These are phyloP conservation scores for Coemansia sp. DNA, from an alignment of 192 early-diverging fungal genomes.

Conservation along the genomic window DNA sequence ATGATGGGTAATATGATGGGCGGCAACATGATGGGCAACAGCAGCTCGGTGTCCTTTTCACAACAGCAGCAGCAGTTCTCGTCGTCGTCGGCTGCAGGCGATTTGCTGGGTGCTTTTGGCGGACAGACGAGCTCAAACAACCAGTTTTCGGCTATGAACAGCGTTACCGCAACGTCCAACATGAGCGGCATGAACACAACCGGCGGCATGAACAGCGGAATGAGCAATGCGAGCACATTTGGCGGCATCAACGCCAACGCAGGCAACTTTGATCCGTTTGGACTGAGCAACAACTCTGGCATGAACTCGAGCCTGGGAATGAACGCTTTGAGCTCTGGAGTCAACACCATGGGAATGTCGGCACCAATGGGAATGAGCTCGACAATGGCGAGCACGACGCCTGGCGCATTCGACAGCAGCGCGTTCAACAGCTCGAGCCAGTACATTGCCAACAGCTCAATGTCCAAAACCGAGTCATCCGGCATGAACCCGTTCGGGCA, in stretches of 20 bases:
- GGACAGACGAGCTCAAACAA: slow-evolving; percentile 14
- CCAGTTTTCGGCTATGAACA: slow-evolving; percentile 26
- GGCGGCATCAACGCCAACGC: slow-evolving; percentile 12
- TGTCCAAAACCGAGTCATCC: slow-evolving; percentile 19
- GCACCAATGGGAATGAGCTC: slow-evolving; percentile 11
- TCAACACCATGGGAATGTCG: slow-evolving; percentile 9
- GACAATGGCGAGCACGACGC: slow-evolving; percentile 16
- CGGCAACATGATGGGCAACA: slow-evolving; percentile 11
- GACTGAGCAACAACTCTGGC: slow-evolving; percentile 12
- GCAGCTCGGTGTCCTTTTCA: slow-evolving; percentile 14
- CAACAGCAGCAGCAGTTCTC: slow-evolving; percentile 43
- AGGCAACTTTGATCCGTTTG: slow-evolving; percentile 50
- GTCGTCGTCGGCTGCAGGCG: slow-evolving; percentile 23
- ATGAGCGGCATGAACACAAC: slow-evolving; percentile 12
- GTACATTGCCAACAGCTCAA: slow-evolving; percentile 29
- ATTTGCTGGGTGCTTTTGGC: slow-evolving; percentile 33
- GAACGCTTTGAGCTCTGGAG: slow-evolving; percentile 2
- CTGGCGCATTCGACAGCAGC: slow-evolving; percentile 15
- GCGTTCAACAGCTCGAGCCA: slow-evolving; percentile 41
- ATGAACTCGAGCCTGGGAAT: slow-evolving; percentile 3
- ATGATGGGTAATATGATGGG: slow-evolving; percentile 4
- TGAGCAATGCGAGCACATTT: background rate
- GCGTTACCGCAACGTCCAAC: slow-evolving; percentile 13
- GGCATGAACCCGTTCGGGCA: slow-evolving; percentile 38
- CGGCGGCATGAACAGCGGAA: background rate